Percentiles rank a stretch among this genome's conserved stretches.
Evolutionary conservation across 345 rosid genomes (phyloP).

Genomic region (Aquilaria malaccensis): DNA sequence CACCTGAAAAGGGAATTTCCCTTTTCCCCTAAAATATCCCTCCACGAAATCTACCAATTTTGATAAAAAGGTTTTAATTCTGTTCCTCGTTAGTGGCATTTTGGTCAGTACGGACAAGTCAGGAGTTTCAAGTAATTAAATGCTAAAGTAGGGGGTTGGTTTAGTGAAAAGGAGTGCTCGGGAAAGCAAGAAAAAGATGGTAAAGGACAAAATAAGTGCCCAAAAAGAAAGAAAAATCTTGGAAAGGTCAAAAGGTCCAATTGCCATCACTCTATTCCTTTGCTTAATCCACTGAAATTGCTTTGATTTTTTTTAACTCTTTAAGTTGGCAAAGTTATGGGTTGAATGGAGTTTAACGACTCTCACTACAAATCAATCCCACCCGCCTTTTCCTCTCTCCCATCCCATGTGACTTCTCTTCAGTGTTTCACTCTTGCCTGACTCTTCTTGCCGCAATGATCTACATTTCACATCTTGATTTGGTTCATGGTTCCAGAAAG

Average conservation of each 20-base stretch:
- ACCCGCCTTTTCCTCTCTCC: conserved; percentile 31
- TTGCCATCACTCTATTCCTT: conserved; percentile 4
- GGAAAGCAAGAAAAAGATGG: background rate
- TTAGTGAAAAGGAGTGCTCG: background rate
- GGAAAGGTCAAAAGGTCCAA: background rate
- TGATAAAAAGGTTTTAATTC: background rate
- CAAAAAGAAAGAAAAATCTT: conserved; percentile 1
- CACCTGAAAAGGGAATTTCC: no score
- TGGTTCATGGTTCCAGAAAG: background rate
- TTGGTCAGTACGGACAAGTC: background rate
- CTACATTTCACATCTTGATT: background rate
- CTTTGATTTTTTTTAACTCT: background rate
- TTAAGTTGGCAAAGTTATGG: background rate
- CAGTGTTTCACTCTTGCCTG: background rate
- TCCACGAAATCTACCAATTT: background rate
- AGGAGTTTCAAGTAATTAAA: background rate
- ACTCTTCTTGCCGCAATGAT: background rate
- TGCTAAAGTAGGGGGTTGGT: background rate
- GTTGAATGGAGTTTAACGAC: background rate
- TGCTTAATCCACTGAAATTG: conserved; percentile 8
- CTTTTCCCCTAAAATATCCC: no score
- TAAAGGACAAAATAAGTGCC: conserved; percentile 7
- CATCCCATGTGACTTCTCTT: conserved; percentile 25
- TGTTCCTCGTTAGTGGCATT: background rate
- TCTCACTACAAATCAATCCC: background rate